These are phyloP conservation scores for Fistulinella prunicolor DNA, from an alignment of 768 basidiomycete species.

Conservation along the genomic window DNA sequence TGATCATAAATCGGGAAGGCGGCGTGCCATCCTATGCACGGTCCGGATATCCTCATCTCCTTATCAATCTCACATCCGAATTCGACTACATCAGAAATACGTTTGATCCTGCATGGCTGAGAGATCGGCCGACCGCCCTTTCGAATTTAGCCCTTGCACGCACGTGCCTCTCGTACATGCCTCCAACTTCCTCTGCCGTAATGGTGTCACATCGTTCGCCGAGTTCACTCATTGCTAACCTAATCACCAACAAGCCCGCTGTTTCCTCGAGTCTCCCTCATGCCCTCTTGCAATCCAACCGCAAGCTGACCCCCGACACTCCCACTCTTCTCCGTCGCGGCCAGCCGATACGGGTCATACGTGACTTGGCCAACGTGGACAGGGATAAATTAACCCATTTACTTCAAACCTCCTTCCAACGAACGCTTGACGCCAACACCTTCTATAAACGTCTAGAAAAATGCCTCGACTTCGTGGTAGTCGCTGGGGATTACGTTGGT, in stretches of 20 bases:
- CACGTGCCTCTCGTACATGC: constrained; percentile 89
- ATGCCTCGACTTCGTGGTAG: constrained; percentile 84
- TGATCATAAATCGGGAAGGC: constrained; percentile 97
- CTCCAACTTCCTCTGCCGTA: constrained; percentile 86
- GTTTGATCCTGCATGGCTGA: constrained; percentile 73
- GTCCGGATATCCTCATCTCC: constrained; percentile 88
- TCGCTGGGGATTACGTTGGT: constrained; percentile 94
- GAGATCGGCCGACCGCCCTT: constrained; percentile 80
- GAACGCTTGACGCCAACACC: constrained; percentile 61
- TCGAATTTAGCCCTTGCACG: constrained; percentile 82
- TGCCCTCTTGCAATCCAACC: constrained; percentile 82
- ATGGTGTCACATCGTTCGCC: constrained; percentile 98
- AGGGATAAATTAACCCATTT: constrained; percentile 69
- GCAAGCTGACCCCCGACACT: constrained; percentile 83
- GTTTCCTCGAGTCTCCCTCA: constrained; percentile 95
- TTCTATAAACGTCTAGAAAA: constrained; percentile 80
- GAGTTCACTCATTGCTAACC: constrained; percentile 91
- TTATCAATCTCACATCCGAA: constrained; percentile 92
- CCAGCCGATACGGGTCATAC: constrained; percentile 79
- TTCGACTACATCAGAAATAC: constrained; percentile 81
- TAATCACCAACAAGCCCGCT: constrained; percentile 97
- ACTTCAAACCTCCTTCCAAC: constrained; percentile 84
- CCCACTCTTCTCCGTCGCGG: constrained; percentile 92
- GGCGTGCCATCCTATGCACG: constrained; percentile 98
- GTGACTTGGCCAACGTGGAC: constrained; percentile 69